Base-by-base conservation (phyloP, 2,329 filamentous ascomycete species). In the Paradendryphiella salina region DNA sequence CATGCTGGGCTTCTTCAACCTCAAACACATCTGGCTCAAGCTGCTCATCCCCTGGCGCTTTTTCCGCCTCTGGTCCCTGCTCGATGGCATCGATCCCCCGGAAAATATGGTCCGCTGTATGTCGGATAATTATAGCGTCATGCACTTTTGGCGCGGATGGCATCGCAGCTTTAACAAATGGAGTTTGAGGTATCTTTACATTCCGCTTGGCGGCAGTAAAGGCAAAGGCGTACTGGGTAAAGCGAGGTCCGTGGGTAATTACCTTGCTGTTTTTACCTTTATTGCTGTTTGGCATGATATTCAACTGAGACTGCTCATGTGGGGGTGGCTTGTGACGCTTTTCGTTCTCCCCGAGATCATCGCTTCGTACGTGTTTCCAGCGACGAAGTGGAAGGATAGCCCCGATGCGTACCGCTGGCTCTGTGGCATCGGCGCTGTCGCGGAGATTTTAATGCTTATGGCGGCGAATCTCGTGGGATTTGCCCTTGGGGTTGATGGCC, bases 81-180 rank as follows among this genome's bases (percentile, higher is more conserved):
- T 92, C 13, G 94, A 99, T 71, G 90, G 89, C 54, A 85, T 99
- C 61, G 94, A 99, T 68, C 90, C 94, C 0, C 93, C 94, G 0
- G 94, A 99, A 76, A 99, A 99, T 76, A 96, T 99, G 90, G 84
- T 96, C 46, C 89, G 94, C 61, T 99, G 95, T 75, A 90, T 96
- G 75, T 92, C 86, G 67, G 85, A 99, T 77, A 97, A 97, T 73
- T 96, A 92, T 77, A 92, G 88, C 58, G 88, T 90, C 0, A 81
- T 92, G 33, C 86, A 87, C 15, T 99, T 99, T 77, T 99, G 94
- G 94, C 89, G 94, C 56, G 86, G 85, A 26, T 99, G 95, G 95
- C 94, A 99, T 75, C 86, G 92, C 44, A 90, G 85, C 57, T 97
- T 90, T 79, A 97, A 97, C 76, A 87, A 91, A 60, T 99, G 92